Percentiles rank a stretch among this genome's conserved stretches.
These are phyloP conservation scores for Ustilago crameri DNA, from an alignment of 1,284 basidiomycete genomes.

Conservation along the genomic window DNA sequence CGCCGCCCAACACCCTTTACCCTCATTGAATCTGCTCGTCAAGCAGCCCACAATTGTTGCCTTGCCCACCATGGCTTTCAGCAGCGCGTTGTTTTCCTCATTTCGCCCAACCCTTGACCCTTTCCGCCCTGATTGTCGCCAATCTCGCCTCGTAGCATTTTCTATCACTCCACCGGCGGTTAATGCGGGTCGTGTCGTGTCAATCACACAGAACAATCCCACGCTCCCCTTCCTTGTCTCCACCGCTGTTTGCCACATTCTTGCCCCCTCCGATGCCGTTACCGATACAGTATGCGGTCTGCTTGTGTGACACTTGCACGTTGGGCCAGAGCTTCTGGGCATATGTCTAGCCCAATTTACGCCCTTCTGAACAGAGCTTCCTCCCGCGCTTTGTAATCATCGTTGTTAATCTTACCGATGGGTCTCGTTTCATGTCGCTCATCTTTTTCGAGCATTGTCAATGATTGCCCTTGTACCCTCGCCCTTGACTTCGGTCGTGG, in stretches of 20 bases:
- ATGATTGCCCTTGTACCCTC: conserved; percentile 11
- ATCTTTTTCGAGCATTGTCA: not conserved
- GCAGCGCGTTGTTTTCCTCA: not conserved
- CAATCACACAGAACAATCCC: not conserved
- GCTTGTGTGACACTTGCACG: not conserved
- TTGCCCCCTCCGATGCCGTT: too few relatives aligned
- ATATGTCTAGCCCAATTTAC: conserved; percentile 11
- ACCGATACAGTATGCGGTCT: not conserved
- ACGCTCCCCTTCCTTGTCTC: too few relatives aligned
- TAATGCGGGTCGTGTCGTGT: not conserved
- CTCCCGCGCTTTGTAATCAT: conserved; percentile 9
- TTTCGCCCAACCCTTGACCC: conserved; percentile 3
- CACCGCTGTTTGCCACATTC: too few relatives aligned
- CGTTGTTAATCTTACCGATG: conserved; percentile 1
- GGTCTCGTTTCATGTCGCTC: not conserved
- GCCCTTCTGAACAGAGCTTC: not conserved
- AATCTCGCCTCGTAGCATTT: conserved; percentile 1
- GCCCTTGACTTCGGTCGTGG: not conserved
- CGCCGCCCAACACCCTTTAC: conserved; percentile 7
- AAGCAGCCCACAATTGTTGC: not conserved
- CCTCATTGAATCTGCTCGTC: not conserved
- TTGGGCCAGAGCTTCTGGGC: conserved; percentile 30
- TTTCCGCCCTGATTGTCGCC: not conserved
- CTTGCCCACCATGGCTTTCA: too few relatives aligned
- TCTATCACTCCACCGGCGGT: conserved; percentile 6